Conservation (phyloP, 495 filamentous ascomycete genomes). For the Glarea lozoyensis region DNA sequence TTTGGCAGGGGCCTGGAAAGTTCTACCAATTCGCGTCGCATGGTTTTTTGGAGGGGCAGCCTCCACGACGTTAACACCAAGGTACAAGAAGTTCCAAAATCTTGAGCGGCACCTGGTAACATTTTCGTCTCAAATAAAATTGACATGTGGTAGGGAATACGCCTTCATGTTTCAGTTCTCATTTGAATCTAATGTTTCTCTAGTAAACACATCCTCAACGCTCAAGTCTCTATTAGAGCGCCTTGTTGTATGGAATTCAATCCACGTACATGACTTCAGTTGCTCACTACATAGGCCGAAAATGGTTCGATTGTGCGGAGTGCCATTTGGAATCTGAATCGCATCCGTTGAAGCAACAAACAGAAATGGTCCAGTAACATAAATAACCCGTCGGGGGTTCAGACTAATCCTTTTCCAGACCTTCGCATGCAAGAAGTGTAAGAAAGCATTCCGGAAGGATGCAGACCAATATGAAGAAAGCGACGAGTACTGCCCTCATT, state of each 20-base stretch:
- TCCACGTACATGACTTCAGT: neutral
- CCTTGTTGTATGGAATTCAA: slow-evolving; percentile 67
- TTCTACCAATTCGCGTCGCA: too few species aligned
- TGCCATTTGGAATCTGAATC: slow-evolving; percentile 78
- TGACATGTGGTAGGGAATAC: slow-evolving; percentile 15
- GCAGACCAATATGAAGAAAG: slow-evolving; percentile 86
- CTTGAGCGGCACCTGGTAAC: too few species aligned
- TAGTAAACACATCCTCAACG: slow-evolving; percentile 95
- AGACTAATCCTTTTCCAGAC: too few species aligned
- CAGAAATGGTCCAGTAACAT: slow-evolving; percentile 70
- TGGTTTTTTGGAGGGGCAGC: too few species aligned
- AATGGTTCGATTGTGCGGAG: slow-evolving; percentile 98
- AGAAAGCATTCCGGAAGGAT: slow-evolving; percentile 94
- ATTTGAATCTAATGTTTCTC: slow-evolving; percentile 1
- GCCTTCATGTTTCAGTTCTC: too few species aligned
- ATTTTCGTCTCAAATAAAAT: too few species aligned
- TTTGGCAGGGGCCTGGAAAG: too few species aligned
- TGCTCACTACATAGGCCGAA: slow-evolving; percentile 50
- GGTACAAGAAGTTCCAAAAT: too few species aligned
- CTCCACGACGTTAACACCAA: too few species aligned
- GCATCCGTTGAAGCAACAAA: slow-evolving; percentile 64
- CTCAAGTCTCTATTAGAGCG: slow-evolving; percentile 90
- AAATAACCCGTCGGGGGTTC: too few species aligned
- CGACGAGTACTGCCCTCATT: slow-evolving; percentile 99
- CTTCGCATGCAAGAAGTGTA: slow-evolving; percentile 98